Base-by-base conservation (phyloP, 352 stramenopile genomes). In the Pythium folliculosum region DNA sequence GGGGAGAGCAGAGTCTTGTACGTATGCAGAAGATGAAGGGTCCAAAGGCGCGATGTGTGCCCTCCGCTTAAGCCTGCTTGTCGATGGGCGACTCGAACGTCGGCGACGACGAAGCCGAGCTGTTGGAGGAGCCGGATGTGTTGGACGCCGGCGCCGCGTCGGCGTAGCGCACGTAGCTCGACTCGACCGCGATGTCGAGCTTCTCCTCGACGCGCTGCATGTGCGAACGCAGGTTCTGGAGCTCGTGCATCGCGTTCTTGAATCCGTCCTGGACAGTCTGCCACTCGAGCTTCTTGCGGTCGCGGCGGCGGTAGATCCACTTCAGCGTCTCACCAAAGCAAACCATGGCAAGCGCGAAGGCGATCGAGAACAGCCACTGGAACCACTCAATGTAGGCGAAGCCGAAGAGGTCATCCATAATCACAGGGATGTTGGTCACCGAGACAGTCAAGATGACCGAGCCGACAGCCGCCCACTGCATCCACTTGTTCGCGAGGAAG, bases 401-500 rank as follows among this genome's bases (percentile, higher is more conserved):
- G 35, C 83, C 83, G 48, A 91, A 91, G 22, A 91, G 60, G 51
- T 89, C 78, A 45, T 88, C 79, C 52, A 73, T 86, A 50, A 91
- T 64, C 35, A 89, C 71, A 17, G 81, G 81, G 58, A 91, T 88
- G 55, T 87, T 89, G 1, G 81, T 91, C 61, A 91, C 80, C 4
- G 73, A 86, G 0, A 90, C 25, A n/a, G 83, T 91, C 44, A 91
- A 53, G 1, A 72, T 66, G 9, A 91, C 47, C 9, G 80, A 89
- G 17, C 81, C 83, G 16, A 90, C 61, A 35, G 83, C 81, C 23
- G 83, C 83, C 69, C 81, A 84, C 57, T 89, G 80, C 81, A 91
- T 90, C 78, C 78, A 91, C 78, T 91, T 91, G 75, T 91, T 91
- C 56, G 78, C 71, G 66, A 90, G 88, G 51, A 88, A 78, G 59